Base-by-base conservation (phyloP, 1,139 yeast genomes). In the Candida albicans region DNA sequence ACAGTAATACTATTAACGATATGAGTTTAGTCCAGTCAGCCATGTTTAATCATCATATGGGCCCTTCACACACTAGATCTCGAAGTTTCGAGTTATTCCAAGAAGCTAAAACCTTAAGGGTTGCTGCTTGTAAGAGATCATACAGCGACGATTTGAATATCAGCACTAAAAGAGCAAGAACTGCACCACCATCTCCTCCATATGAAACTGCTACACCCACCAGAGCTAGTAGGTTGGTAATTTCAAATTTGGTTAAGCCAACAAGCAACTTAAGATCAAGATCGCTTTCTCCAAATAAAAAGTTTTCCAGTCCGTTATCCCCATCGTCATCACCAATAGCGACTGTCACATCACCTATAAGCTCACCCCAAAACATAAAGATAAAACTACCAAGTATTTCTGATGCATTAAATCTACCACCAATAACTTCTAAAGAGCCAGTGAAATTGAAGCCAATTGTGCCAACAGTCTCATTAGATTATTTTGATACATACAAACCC, bases 101-200 rank as follows among this genome's bases (percentile, higher is more conserved):
- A 61, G 52, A 53, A 59, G 42, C 38, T 9, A 45, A 37, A 31
- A 37, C 51, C 15, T 12, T 32, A 32, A 37, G 40, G 33, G 33
- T 53, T 41, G 50, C 50, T 36, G 60, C 55, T 42, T 37, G 40
- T 13, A 62, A 62, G 49, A 50, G 70, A 43, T 56, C 65, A 6
- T 56, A 57, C 44, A 59, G 65, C 41, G 68, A 62, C 42, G 50
- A 51, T 33, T 37, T 43, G 7, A 24, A 33, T n/a, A 29, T n/a
- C 11, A 51, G 49, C 36, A 75, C 33, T 32, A 52, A 77, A 52
- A 61, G 79, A 41, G 67, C 78, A 10, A 64, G 75, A 55, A 76
- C 82, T 3, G 81, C 81, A 3, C 82, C 82, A 27, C 77, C 81
- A 8, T 70, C 74, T 15, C 75, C 73, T 2, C 72, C 75, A n/a